phyloP scores from a whole-genome alignment of 192 early-diverging fungal species.

The Rhizoclosmatium globosum region DNA sequence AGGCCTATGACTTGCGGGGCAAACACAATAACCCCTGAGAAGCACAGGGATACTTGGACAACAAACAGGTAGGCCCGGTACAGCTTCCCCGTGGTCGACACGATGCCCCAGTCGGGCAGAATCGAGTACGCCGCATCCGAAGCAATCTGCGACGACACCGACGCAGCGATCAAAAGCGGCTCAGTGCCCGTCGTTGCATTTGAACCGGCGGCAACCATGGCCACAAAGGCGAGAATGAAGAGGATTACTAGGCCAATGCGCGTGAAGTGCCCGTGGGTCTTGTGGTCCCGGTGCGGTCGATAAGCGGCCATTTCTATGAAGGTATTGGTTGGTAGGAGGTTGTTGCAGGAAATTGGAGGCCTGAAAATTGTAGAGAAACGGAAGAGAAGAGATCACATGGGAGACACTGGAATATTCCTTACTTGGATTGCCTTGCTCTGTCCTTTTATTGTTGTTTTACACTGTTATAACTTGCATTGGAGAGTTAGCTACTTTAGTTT shows the following conservation, averaged over 20 bases:
- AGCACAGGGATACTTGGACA: neutral
- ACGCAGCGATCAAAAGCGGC: neutral
- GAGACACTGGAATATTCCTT: no score
- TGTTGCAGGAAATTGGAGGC: no score
- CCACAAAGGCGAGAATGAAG: neutral
- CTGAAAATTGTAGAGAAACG: no score
- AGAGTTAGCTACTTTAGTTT: no score
- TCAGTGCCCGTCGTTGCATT: neutral
- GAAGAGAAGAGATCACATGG: no score
- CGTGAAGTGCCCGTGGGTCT: neutral
- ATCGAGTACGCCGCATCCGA: neutral
- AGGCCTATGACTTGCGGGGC: neutral
- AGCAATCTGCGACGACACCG: neutral
- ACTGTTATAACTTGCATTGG: no score
- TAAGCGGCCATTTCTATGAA: no score
- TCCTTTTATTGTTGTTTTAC: no score
- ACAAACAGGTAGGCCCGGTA: constrained; percentile 5
- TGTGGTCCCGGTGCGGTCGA: neutral
- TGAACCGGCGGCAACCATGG: neutral
- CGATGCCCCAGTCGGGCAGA: neutral
- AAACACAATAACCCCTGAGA: neutral
- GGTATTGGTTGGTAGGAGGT: no score
- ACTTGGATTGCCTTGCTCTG: no score
- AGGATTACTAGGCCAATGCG: neutral
- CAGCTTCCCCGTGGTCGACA: neutral